These are phyloP conservation scores for Jasminum sambac DNA, from an alignment of 257 asterid genomes.

Conservation along the genomic window DNA sequence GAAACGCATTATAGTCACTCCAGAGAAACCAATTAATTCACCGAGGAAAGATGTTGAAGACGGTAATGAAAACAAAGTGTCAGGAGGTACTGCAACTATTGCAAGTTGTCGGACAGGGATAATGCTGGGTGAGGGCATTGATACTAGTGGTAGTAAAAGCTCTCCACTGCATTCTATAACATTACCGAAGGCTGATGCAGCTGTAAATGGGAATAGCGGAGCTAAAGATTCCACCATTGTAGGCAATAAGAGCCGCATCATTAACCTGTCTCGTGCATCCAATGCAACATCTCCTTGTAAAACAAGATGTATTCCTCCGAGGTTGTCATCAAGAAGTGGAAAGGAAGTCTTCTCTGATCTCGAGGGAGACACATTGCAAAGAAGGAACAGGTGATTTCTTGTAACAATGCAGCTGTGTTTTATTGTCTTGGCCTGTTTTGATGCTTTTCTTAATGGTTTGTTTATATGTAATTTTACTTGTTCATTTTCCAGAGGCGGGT, in stretches of 20 bases:
- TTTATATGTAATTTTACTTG: constrained; percentile 24
- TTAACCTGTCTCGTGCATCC: constrained; percentile 68
- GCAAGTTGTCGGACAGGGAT: constrained; percentile 32
- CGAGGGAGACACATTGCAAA: constrained; percentile 49
- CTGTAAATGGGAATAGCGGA: constrained; percentile 38
- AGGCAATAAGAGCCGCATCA: constrained; percentile 73
- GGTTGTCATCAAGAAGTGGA: constrained; percentile 53
- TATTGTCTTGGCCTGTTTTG: background rate
- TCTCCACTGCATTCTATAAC: constrained; percentile 34
- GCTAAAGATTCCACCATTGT: constrained; percentile 43
- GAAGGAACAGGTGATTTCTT: constrained; percentile 64
- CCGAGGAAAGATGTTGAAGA: constrained; percentile 31
- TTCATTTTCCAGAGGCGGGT: constrained; percentile 59
- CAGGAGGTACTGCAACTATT: constrained; percentile 33
- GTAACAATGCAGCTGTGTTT: constrained; percentile 8
- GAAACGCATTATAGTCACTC: constrained; percentile 26
- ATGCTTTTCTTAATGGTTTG: constrained; percentile 18
- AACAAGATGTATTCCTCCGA: constrained; percentile 47
- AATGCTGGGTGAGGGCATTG: constrained; percentile 35
- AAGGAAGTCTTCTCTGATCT: constrained; percentile 60
- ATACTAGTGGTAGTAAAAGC: constrained; percentile 35
- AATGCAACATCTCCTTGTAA: constrained; percentile 41
- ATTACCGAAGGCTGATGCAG: constrained; percentile 43
- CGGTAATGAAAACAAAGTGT: constrained; percentile 34
- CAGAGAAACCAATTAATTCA: constrained; percentile 31